Evolutionary conservation across 352 stramenopile species (phyloP), one percentile per base, ranked within the genome.

Genomic region (Pythium plurisporium): DNA sequence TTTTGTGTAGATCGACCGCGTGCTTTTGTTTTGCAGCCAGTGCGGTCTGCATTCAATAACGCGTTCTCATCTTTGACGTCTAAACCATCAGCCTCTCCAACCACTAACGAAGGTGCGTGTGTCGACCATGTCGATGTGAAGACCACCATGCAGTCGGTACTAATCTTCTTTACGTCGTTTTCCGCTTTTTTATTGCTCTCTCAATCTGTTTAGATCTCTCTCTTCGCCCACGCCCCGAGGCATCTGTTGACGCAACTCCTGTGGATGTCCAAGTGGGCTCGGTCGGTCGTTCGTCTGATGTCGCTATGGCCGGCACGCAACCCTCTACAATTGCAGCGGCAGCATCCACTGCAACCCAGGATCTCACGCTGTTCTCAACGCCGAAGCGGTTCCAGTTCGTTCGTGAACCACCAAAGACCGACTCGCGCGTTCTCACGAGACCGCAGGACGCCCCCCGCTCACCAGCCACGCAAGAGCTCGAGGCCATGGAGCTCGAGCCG

Each of bases 381-480:
- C 82, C 79, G 9, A 86, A 87, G 55, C 72, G 76, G 33, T 91
- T 87, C 71, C 70, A 86, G 59, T 91, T 91, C 47, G 82, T 91
- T 45, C 77, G 76, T 3, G 82, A 91, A 44, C 66, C 63, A 2
- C 64, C 77, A 8, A 69, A 76, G 61, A 79, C 73, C 15, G 73
- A 87, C 61, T 87, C 79, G 7, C 82, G 74, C n/a, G 38, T 87
- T 29, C 36, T 72, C 25, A 55, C 63, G 59, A 44, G 56, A 49
- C 41, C 59, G 27, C 49, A 68, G 8, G 31, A 65, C 30, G 46
- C 67, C 17, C 19, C n/a, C 22, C 74, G 65, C 40, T 91, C 81
- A 43, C 79, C 73, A 4, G 81, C 77, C 10, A 73, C 79, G 17
- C 72, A 79, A 14, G 82, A 90, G 55, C 64, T 89, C 14, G 76